Evolutionary conservation across 352 stramenopile species (phyloP).

Genomic region (Phytophthora sp.): DNA sequence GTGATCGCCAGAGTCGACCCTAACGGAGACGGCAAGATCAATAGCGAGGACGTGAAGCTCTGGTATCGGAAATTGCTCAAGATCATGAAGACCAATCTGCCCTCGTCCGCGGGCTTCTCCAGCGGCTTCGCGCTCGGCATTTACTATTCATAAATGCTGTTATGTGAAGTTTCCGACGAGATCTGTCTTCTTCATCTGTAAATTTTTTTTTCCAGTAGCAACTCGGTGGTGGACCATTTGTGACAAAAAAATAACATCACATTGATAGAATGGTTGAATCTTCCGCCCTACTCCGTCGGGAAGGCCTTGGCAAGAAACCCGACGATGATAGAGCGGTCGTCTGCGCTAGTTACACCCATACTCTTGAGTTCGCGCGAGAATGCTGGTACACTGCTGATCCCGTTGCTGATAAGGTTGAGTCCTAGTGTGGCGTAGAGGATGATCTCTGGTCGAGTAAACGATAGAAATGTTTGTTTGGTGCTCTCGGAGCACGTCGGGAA

Average conservation of each 20-base stretch:
- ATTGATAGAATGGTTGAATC: constrained; percentile 27
- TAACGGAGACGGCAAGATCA: constrained; percentile 87
- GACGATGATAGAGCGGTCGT: constrained; percentile 80
- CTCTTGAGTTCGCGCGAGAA: constrained; percentile 84
- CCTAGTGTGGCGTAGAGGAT: constrained; percentile 85
- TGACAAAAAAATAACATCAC: constrained; percentile 35
- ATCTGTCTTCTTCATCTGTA: constrained; percentile 11
- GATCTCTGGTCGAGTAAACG: constrained; percentile 73
- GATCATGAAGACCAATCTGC: constrained; percentile 83
- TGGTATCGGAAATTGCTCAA: constrained; percentile 74
- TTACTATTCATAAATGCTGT: constrained; percentile 49
- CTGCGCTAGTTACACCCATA: constrained; percentile 70
- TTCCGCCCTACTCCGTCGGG: constrained; percentile 52
- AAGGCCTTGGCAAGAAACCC: constrained; percentile 81
- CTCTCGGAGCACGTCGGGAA: constrained; percentile 82
- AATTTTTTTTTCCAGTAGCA: constrained; percentile 1
- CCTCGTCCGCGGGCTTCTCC: constrained; percentile 82
- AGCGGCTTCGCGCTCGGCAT: constrained; percentile 78
- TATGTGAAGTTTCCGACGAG: neutral
- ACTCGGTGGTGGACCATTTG: constrained; percentile 6
- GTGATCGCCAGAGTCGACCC: constrained; percentile 82
- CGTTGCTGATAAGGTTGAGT: constrained; percentile 87
- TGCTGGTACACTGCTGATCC: constrained; percentile 79
- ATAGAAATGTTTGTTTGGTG: constrained; percentile 73
- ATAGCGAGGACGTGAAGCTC: constrained; percentile 79